Base-by-base conservation (phyloP, 2,329 filamentous ascomycete species). In the Apiospora aurea region DNA sequence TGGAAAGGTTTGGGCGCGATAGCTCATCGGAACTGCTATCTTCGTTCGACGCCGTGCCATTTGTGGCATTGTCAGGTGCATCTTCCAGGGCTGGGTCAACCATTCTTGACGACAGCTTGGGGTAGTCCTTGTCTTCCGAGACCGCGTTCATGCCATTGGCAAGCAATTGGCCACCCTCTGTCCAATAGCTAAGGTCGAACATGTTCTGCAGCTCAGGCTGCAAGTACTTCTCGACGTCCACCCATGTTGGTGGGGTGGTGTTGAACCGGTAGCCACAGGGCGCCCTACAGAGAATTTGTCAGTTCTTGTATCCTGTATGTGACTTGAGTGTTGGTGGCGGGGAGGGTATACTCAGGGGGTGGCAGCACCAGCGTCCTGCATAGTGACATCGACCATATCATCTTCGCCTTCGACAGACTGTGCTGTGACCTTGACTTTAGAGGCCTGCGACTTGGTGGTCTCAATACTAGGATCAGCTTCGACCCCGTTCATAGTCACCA, bases 361-460 rank as follows among this genome's bases (percentile, higher is more conserved):
- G n/a, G 67, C 41, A 46, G 67, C 46, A 46, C 57, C 79, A 2
- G 85, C 84, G 76, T 94, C 92, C 70, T 90, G 91, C 92, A 98
- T 95, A 0, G 93, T 93, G 21, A 99, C 91, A 79, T 98, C 94
- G 7, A 98, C 93, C 78, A 98, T 90, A 73, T 94, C 94, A 73
- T 98, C 95, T 80, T 98, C 96, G 13, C 94, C 93, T 79, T 95
- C 92, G 1, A 97, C 89, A 3, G 95, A 97, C 41, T 90, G 88
- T 64, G 94, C 92, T 72, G 92, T 89, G 67, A 97, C 87, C 78
- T 92, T 29, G 89, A 86, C 41, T 46, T 68, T 47, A 41, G 41
- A 29, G 43, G 41, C 24, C n/a, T 64, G 57, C 3, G 57, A n/a
- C 57, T 64, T 64, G 34, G 53, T 64, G 34, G 53, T 61, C 53